Percentiles rank a stretch among this genome's conserved stretches.
These are phyloP conservation scores for Triticum urartu DNA, from an alignment of 176 grass and related monocot species.

Conservation along the genomic window DNA sequence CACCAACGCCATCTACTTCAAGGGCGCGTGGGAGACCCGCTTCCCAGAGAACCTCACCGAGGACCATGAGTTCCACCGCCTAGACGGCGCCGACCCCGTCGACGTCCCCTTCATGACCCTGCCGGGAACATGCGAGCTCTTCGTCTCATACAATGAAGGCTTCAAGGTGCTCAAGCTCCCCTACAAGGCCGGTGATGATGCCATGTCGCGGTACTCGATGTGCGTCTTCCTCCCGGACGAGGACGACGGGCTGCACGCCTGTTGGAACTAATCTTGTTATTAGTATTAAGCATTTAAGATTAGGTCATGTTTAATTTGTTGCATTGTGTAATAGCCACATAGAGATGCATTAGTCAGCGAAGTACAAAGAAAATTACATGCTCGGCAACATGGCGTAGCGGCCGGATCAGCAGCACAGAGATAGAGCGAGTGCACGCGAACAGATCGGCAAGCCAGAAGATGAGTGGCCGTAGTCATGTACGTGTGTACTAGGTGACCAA, in stretches of 20 bases:
- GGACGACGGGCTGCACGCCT: slow-evolving; percentile 5
- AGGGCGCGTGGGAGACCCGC: slow-evolving; percentile 16
- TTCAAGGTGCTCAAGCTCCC: not conserved
- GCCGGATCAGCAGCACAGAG: too few species aligned
- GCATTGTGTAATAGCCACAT: too few species aligned
- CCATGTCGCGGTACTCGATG: slow-evolving; percentile 1
- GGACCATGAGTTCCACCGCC: not conserved
- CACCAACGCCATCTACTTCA: slow-evolving; percentile 46
- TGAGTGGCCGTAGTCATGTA: too few species aligned
- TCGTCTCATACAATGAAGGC: not conserved
- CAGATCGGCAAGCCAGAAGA: too few species aligned
- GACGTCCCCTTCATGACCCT: slow-evolving; percentile 15
- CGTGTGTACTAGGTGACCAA: too few species aligned
- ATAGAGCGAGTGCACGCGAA: too few species aligned
- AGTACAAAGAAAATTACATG: too few species aligned
- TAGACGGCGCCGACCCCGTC: not conserved
- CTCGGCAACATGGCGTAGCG: too few species aligned
- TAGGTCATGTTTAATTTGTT: too few species aligned
- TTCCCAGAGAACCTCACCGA: not conserved
- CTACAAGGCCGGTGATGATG: not conserved
- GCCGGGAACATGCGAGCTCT: not conserved
- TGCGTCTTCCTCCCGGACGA: slow-evolving; percentile 25
- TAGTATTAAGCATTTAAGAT: too few species aligned
- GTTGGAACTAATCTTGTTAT: too few species aligned
- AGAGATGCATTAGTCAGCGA: too few species aligned